phyloP scores from a whole-genome alignment of 148 eudicot species.

The Rhododendron simsii region DNA sequence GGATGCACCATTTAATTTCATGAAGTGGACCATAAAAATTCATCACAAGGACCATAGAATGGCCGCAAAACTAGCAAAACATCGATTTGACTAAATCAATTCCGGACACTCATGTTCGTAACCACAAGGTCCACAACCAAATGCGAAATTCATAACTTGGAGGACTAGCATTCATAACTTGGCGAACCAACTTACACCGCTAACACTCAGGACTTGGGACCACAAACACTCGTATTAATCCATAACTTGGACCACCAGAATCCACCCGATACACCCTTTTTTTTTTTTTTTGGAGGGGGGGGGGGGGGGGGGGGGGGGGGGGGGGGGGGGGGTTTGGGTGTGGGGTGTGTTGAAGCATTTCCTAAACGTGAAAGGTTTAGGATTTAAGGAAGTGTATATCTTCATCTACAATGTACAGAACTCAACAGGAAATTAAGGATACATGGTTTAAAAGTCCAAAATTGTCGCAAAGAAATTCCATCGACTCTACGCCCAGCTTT shows the following conservation, averaged over 20 bases:
- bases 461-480: too few species aligned
- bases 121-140: not conserved
- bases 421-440: not conserved
- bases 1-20: not conserved
- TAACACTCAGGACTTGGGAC: not conserved
- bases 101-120: not conserved
- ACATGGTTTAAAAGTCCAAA: not conserved
- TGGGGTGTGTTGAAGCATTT: not conserved
- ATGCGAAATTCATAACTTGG: not conserved
- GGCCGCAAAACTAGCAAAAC: not conserved
- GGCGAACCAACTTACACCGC: not conserved
- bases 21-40: not conserved
- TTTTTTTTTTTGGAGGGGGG: too few species aligned
- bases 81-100: not conserved
- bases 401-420: not conserved
- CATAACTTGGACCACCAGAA: not conserved
- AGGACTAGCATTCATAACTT: not conserved
- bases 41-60: not conserved
- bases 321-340: too few species aligned
- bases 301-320: not conserved
- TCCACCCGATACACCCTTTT: not conserved
- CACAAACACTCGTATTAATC: too few species aligned
- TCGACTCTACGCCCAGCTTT: not conserved
- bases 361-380: not conserved
- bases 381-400: not conserved